Evolutionary conservation across 2,329 filamentous ascomycete genomes (phyloP).

Genomic region (Cadophora luteo-olivacea): DNA sequence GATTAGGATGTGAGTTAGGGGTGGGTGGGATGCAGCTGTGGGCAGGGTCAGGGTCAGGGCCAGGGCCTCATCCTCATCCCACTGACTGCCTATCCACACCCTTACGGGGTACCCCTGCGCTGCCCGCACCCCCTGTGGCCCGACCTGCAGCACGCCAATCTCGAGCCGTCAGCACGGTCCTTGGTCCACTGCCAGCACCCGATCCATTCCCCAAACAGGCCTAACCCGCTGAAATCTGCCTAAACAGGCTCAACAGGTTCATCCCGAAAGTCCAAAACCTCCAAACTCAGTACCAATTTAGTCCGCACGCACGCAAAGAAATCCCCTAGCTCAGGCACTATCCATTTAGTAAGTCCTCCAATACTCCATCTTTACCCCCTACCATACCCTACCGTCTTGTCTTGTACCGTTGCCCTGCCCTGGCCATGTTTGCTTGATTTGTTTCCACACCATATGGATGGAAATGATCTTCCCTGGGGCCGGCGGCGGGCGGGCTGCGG

Average conservation of each 20-base stretch:
- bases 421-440: no score
- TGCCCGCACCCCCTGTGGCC: background rate
- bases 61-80: no score
- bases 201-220: constrained; percentile 1
- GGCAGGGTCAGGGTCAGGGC: no score
- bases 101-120: background rate
- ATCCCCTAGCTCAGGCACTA: background rate
- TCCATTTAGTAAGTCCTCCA: background rate
- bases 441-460: no score
- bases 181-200: background rate
- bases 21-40: background rate
- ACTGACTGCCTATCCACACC: background rate
- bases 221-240: constrained; percentile 15
- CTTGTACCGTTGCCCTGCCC: background rate
- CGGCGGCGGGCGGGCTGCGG: no score
- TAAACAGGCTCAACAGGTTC: constrained; percentile 4
- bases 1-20: background rate
- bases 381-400: background rate
- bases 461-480: no score
- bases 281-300: background rate
- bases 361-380: background rate
- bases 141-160: constrained; percentile 1
- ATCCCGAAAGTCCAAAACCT: background rate
- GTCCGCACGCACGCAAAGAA: background rate
- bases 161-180: constrained; percentile 11